Evolutionary conservation across 805 yeast species (phyloP), one percentile per base, ranked within the genome.

Genomic region (Tetrapisispora fleetii): DNA sequence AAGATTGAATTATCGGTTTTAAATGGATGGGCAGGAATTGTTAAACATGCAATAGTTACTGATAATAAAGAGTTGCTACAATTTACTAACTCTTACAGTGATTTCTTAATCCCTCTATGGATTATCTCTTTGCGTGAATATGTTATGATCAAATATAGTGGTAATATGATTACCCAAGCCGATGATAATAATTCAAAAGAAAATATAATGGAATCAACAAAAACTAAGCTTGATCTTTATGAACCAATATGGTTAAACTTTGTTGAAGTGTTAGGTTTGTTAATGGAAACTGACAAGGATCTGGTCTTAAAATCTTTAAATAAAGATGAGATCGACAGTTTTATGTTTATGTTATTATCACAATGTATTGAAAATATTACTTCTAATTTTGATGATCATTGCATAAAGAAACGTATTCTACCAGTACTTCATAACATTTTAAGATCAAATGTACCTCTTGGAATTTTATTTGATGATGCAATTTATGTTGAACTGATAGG

Each of bases 311-410:
- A 70, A 1, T 70, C 78, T 35, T 62, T 86, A 41, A 75, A 72
- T 5, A 32, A 50, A 17, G 79, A 75, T 11, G 89, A 82, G 52
- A 68, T 78, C 1, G 71, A 75, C 4, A 79, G 78, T 52, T 85
- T 89, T 55, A 81, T 85, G 64, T 85, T 87, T 59, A 82, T 89
- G 30, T 63, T 90, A 37, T 85, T 84, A 67, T 85, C 96, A 11
- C 85, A 86, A 55, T 87, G 96, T 61, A 73, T 89, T 43, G 95
- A 86, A 56, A 77, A 83, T 0, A 70, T 89, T 52, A 75, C 83
- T 43, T 76, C 74, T 45, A 57, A 55, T 40, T 49, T 52, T 14
- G 64, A 64, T 27, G 64, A 63, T 30, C 48, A 50, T 33, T 51
- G 53, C 1, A 45, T 58, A 13, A 63, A 67, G 21, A 49, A 58